phyloP scores from a whole-genome alignment of 768 basidiomycete species.

The Imleria badia region DNA sequence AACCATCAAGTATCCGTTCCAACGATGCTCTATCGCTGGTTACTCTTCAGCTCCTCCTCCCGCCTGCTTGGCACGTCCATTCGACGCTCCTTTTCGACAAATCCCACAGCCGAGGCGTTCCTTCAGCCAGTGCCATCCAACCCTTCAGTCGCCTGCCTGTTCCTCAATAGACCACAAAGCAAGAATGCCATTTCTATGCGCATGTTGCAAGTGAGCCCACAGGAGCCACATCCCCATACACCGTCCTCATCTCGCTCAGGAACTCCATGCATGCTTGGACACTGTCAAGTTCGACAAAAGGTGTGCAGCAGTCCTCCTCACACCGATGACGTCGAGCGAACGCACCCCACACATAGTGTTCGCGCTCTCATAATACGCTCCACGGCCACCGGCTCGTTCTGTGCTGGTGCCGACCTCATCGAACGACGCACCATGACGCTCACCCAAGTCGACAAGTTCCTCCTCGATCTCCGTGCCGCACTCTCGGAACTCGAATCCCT shows the following conservation, averaged over 20 bases:
- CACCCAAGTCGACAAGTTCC: constrained; percentile 72
- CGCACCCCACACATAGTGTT: constrained; percentile 41
- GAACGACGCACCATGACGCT: constrained; percentile 85
- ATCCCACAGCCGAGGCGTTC: constrained; percentile 33
- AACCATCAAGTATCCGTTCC: too few relatives aligned
- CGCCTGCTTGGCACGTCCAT: background rate
- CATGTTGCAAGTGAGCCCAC: constrained; percentile 58
- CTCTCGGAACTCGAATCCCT: constrained; percentile 76
- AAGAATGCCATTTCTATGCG: constrained; percentile 85
- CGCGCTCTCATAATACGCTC: constrained; percentile 86
- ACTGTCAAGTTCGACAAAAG: constrained; percentile 64
- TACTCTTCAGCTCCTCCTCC: background rate
- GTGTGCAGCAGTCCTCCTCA: constrained; percentile 34
- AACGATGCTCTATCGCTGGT: constrained; percentile 6
- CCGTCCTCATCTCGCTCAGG: constrained; percentile 40
- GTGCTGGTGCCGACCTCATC: constrained; percentile 86
- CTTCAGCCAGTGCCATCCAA: constrained; percentile 53
- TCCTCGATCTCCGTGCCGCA: constrained; percentile 68
- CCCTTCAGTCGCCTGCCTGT: constrained; percentile 69
- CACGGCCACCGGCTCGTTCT: constrained; percentile 75
- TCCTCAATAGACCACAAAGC: constrained; percentile 78
- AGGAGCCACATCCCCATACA: background rate
- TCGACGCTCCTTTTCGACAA: constrained; percentile 24
- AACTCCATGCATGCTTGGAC: constrained; percentile 70
- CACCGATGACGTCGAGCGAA: background rate